These are phyloP conservation scores for Climacium dendroides DNA, from an alignment of 225 moss, liverwort and hornwort species.

Conservation along the genomic window DNA sequence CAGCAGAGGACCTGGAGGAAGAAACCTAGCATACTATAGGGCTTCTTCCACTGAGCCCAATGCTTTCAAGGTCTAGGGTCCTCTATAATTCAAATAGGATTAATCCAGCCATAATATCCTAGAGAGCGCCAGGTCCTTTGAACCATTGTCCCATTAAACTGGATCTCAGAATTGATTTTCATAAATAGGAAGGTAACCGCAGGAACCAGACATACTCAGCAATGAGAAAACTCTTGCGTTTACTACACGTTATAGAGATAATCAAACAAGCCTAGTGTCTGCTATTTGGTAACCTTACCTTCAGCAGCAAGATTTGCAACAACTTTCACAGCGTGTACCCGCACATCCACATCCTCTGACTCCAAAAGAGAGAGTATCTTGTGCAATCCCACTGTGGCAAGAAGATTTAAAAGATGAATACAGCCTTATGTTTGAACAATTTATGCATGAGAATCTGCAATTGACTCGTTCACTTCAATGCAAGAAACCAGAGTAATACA, in stretches of 20 bases:
- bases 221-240: background rate
- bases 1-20: background rate
- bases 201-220: background rate
- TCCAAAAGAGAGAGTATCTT: slow-evolving; percentile 93
- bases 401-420: background rate
- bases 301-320: slow-evolving; percentile 99
- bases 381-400: slow-evolving; percentile 72
- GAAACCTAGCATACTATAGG: background rate
- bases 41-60: background rate
- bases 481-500: background rate
- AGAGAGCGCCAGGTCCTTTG: background rate
- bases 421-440: background rate
- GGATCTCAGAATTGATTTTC: background rate
- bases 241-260: background rate
- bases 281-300: slow-evolving; percentile 26
- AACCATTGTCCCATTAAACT: background rate
- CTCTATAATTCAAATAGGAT: background rate
- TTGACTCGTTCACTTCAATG: background rate
- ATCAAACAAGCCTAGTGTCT: background rate
- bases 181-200: background rate
- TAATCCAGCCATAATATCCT: background rate
- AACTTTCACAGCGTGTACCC: slow-evolving; percentile 93
- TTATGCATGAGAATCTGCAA: background rate
- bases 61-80: background rate
- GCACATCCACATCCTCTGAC: slow-evolving; percentile 97